A percentile compares a stretch with the other conserved stretches of the same genome.
Evolutionary conservation across 441 rosid genomes (phyloP).

Genomic region (Populus hybrid): DNA sequence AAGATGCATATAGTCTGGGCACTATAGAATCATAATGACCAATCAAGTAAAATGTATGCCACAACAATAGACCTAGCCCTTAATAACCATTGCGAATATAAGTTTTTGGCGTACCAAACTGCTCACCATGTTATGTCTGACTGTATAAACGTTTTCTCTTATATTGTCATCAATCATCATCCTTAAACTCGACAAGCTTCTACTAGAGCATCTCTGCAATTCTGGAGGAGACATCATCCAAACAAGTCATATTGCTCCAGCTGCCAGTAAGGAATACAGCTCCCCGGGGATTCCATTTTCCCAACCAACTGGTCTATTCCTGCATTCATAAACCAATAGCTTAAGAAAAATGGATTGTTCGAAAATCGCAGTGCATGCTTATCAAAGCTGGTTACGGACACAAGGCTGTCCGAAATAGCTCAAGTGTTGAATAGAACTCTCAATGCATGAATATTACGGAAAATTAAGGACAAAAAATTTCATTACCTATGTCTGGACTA

Average conservation of each 20-base stretch:
- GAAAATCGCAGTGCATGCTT: not conserved
- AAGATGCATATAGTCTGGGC: not conserved
- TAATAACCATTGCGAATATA: not conserved
- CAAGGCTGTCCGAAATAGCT: not conserved
- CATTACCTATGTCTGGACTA: slow-evolving; percentile 57
- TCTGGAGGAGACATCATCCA: slow-evolving; percentile 26
- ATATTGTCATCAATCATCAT: not conserved
- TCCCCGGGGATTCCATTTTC: slow-evolving; percentile 33
- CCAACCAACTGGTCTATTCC: slow-evolving; percentile 63
- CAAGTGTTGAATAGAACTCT: not conserved
- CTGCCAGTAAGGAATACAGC: slow-evolving; percentile 27
- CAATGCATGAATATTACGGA: not conserved
- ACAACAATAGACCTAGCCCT: not conserved
- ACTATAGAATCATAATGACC: not conserved
- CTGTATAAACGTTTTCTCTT: not conserved
- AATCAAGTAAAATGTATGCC: not conserved
- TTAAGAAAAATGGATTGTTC: not conserved
- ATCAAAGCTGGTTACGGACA: not conserved
- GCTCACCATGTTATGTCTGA: not conserved
- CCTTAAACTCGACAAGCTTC: not conserved
- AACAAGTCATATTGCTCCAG: slow-evolving; percentile 30
- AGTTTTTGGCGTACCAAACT: not conserved
- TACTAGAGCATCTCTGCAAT: not conserved
- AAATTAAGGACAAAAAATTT: not conserved
- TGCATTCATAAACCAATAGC: slow-evolving; percentile 22